Conservation (phyloP, 768 basidiomycete species). For the Roridomyces roridus region DNA sequence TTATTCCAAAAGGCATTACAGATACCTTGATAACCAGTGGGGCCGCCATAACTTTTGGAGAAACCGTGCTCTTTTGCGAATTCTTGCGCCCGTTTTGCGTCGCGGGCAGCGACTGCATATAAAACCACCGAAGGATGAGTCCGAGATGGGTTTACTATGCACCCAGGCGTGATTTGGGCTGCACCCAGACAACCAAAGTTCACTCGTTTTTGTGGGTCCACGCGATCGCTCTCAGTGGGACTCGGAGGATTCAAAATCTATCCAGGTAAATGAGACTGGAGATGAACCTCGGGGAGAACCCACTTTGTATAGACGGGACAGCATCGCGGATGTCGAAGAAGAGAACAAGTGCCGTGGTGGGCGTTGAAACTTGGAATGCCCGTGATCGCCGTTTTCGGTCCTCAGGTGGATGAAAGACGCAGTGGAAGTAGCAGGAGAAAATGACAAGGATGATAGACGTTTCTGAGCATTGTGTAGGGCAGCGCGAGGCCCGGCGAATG, state of each 20-base stretch:
- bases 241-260: conserved; percentile 11
- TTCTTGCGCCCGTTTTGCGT: conserved; percentile 42
- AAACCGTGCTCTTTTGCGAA: conserved; percentile 60
- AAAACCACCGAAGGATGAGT: conserved; percentile 53
- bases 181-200: conserved; percentile 21
- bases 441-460: no score
- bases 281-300: no score
- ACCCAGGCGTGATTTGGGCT: conserved; percentile 11
- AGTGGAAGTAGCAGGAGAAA: no score
- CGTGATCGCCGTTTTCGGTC: no score
- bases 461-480: no score
- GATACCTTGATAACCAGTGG: conserved; percentile 51
- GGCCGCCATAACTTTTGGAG: conserved; percentile 51
- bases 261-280: no score
- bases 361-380: no score
- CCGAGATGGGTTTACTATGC: conserved; percentile 45
- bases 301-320: no score
- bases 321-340: no score
- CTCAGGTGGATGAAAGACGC: no score
- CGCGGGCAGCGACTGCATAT: conserved; percentile 54
- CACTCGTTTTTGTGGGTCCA: background rate
- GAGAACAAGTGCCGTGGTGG: no score
- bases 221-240: background rate
- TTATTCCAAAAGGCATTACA: background rate
- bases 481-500: no score